Conservation (phyloP, 345 rosid genomes). For the Stellera chamaejasme region DNA sequence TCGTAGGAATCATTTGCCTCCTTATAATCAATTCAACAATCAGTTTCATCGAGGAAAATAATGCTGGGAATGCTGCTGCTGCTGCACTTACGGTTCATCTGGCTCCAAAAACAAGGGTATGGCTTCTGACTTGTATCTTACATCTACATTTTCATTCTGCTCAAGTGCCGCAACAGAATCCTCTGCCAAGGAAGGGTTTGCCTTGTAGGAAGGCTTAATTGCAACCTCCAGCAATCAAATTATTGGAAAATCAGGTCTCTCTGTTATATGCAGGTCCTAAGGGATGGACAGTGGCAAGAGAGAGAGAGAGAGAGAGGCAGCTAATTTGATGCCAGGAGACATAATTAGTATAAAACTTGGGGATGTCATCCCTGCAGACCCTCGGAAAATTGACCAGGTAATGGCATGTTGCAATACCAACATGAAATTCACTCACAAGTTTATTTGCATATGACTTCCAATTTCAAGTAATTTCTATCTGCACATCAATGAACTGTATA, state of each 20-base stretch:
- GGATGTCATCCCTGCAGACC: slow-evolving; percentile 91
- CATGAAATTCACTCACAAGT: not conserved
- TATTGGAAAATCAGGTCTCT: no score
- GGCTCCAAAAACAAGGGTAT: slow-evolving; percentile 90
- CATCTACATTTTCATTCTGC: not conserved
- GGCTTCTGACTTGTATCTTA: slow-evolving; percentile 1
- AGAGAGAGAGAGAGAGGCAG: slow-evolving; percentile 75
- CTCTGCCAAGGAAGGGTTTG: not conserved
- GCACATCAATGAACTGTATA: slow-evolving; percentile 9
- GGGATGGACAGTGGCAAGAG: slow-evolving; percentile 96
- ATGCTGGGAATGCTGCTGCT: slow-evolving; percentile 92
- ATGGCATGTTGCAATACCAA: slow-evolving; percentile 7
- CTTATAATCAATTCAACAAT: slow-evolving; percentile 82
- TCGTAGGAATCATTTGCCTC: slow-evolving; percentile 80
- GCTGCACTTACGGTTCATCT: slow-evolving; percentile 84
- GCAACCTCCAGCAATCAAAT: no score
- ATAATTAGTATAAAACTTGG: slow-evolving; percentile 93
- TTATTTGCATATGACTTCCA: not conserved
- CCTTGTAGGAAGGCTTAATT: not conserved
- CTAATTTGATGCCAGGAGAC: slow-evolving; percentile 86
- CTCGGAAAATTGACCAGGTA: slow-evolving; percentile 89
- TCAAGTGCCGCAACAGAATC: not conserved
- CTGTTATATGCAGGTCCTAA: slow-evolving; percentile 52
- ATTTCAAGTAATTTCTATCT: not conserved
- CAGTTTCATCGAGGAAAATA: slow-evolving; percentile 94